A percentile compares a stretch with the other conserved stretches of the same genome.
Conservation (phyloP, 257 asterid species). For the Osmanthus fragrans region DNA sequence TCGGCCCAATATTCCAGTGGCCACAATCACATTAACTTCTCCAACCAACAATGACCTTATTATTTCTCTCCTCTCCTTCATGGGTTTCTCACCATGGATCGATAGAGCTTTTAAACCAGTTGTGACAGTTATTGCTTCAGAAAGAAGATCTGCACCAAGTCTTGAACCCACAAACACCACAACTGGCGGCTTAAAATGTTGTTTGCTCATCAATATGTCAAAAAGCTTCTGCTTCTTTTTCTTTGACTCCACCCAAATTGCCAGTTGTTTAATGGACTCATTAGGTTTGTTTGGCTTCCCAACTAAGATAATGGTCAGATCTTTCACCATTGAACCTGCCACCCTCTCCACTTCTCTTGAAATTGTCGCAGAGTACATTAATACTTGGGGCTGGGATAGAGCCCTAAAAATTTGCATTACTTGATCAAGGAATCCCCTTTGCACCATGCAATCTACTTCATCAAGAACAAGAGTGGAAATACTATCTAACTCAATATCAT, state of each 20-base stretch:
- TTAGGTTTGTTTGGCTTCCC: constrained; percentile 75
- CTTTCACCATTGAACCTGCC: constrained; percentile 65
- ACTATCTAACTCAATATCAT: constrained; percentile 63
- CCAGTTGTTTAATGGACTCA: constrained; percentile 73
- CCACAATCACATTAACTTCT: constrained; percentile 66
- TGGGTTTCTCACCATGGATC: constrained; percentile 84
- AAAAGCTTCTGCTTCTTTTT: constrained; percentile 90
- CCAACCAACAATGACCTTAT: constrained; percentile 76
- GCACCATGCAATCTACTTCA: constrained; percentile 89
- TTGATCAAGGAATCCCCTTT: constrained; percentile 84
- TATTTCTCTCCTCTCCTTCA: constrained; percentile 88
- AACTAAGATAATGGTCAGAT: constrained; percentile 53
- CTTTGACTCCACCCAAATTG: constrained; percentile 91
- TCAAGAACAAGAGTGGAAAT: constrained; percentile 79
- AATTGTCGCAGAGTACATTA: constrained; percentile 92
- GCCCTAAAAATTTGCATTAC: constrained; percentile 81
- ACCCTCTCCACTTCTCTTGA: constrained; percentile 71
- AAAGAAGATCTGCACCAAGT: constrained; percentile 86
- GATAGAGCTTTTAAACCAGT: constrained; percentile 73
- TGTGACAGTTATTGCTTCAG: constrained; percentile 63
- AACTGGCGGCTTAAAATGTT: constrained; percentile 86
- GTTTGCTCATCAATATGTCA: constrained; percentile 75
- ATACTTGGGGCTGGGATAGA: constrained; percentile 76
- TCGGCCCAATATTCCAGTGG: constrained; percentile 91
- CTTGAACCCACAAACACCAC: constrained; percentile 89